Base-by-base conservation (phyloP, 306 rosid species). In the Astragalus glycyphyllos region DNA sequence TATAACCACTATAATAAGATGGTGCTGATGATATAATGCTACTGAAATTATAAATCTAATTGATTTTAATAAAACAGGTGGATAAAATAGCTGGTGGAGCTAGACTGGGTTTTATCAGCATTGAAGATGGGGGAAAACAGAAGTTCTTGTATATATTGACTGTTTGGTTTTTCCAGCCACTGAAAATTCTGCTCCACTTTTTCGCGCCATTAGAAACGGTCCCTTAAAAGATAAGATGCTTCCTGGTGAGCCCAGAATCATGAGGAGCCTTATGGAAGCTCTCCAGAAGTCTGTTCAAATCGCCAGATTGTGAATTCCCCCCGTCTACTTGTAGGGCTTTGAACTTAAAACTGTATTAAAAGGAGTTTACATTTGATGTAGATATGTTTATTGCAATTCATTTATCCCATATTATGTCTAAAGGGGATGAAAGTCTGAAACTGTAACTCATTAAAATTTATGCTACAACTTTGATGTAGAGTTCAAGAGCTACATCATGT, bases 181-280 rank as follows among this genome's bases (percentile, higher is more conserved):
- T 61, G 79, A 58, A 12, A 81, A 48, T 42, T 79, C 92, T 23
- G 87, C 88, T 16, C 97, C 99, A 5, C 16, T 91, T 37, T 94
- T 94, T 68, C 87, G 92, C 40, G 99, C 97, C 58, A 77, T 78
- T 20, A 87, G 96, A 86, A 86, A 91, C 71, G 97, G 99, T 13
- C 86, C 73, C 54, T 57, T 75, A 16, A 94, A 91, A 73, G 88
- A 89, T 64, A 78, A 73, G 59, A 73, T 83, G 26, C 92, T 84
- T 11, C 97, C 97, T 0, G 97, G 99, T 38, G 97, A 94, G 65
- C 91, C 96, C 11, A 89, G 99, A 75, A 89, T 94, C 35, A 94
- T 94, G 97, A 86, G 95, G 72, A 90, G 96, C 68, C 96, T 90
- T 71, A 81, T 86, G 68, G 58, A 58, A 72, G 99, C 99, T 75